Conservation (phyloP, 352 stramenopile species). For the Blastocystis sp. region DNA sequence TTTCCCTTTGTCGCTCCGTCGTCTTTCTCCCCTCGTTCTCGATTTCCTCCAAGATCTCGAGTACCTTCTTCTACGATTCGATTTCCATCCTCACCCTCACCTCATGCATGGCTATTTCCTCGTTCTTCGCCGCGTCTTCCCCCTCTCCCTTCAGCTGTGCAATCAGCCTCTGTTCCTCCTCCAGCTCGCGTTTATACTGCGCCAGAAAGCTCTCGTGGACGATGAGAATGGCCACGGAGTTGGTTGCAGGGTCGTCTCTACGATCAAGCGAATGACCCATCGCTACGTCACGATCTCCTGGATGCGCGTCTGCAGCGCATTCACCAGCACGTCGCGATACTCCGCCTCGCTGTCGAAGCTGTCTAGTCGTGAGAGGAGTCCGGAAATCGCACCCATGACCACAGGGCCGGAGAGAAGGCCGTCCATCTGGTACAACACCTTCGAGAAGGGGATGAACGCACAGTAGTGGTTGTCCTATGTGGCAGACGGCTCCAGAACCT, state of each 20-base stretch:
- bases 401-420: not conserved
- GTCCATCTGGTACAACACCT: conserved; percentile 40
- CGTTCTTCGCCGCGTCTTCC: not conserved
- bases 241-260: not conserved
- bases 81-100: not conserved
- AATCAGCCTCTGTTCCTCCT: not conserved
- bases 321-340: not conserved
- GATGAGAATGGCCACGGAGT: conserved; percentile 19
- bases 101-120: conserved; percentile 12
- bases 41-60: not conserved
- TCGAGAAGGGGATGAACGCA: conserved; percentile 34
- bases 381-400: not conserved
- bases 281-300: conserved; percentile 20
- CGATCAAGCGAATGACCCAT: not conserved
- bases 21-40: not conserved
- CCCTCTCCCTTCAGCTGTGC: not conserved
- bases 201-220: conserved; percentile 36
- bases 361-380: not conserved
- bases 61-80: not conserved
- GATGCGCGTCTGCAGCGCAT: not conserved
- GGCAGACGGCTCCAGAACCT: not conserved
- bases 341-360: conserved; percentile 20
- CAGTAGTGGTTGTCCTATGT: conserved; percentile 42
- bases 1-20: not conserved
- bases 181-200: conserved; percentile 4